Conservation (phyloP, 208 protist species). For the Leishmania tropica region DNA sequence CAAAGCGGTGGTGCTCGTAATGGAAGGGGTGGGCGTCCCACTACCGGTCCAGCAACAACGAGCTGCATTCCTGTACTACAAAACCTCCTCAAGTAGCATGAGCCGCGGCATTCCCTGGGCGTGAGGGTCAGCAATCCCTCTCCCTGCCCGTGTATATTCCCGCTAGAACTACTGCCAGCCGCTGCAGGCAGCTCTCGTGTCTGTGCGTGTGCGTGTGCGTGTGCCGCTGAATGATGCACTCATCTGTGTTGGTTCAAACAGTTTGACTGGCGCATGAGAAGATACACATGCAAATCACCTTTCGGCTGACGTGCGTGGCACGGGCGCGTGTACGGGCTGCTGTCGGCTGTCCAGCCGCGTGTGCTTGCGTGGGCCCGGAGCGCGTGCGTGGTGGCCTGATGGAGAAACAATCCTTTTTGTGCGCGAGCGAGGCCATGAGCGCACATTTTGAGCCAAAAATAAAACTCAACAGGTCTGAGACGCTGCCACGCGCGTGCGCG, state of each 20-base stretch:
- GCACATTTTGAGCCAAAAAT: conserved; percentile 26
- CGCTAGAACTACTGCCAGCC: background rate
- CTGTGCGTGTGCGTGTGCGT: background rate
- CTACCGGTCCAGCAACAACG: too few relatives aligned
- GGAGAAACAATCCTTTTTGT: conserved; percentile 20
- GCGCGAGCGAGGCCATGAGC: conserved; percentile 28
- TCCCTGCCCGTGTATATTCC: conserved; percentile 23
- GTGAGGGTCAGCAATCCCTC: conserved; percentile 19
- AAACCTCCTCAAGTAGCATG: background rate
- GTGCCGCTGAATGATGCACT: conserved; percentile 25
- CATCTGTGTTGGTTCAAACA: conserved; percentile 35
- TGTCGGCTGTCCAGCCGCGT: background rate
- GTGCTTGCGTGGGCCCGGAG: too few relatives aligned
- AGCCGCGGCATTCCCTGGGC: conserved; percentile 22
- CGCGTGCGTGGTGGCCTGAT: conserved; percentile 23
- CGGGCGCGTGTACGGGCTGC: background rate
- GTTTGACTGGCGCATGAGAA: conserved; percentile 31
- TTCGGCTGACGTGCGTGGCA: conserved; percentile 20
- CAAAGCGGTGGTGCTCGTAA: background rate
- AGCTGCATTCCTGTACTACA: too few relatives aligned
- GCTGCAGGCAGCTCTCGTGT: too few relatives aligned
- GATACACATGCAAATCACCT: conserved; percentile 31
- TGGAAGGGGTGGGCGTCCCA: too few relatives aligned
- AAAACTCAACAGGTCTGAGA: conserved; percentile 34
- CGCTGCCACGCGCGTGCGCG: too few relatives aligned